Base-by-base conservation (phyloP, 345 rosid species). In the Combretum micranthum region DNA sequence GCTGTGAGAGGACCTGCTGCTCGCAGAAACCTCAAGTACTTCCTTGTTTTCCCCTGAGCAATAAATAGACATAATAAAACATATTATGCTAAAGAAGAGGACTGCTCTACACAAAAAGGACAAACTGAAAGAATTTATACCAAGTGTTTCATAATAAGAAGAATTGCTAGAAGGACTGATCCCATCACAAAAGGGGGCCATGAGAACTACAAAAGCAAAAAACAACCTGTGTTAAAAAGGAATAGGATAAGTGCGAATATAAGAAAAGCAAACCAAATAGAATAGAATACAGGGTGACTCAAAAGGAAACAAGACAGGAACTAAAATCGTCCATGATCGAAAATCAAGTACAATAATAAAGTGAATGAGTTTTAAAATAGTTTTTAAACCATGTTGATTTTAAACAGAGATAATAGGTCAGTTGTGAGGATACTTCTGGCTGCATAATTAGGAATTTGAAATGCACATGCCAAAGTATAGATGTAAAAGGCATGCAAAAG, bases 161-260 rank as follows among this genome's bases (percentile, higher is more conserved):
- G 80, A 66, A 85, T 69, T 12, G 81, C 81, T 58, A 94, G 97
- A 71, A 87, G 82, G 68, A 69, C 47, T 57, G 88, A 90, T 74
- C 99, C 99, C 97, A 90, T 81, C 61, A 90, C 79, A 76, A 94
- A 94, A 62, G 99, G 99, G 55, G 95, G 97, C 99, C 99, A 94
- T 0, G 83, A 82, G 77, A 94, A 94, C 99, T 94, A 78, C 95
- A 94, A 81, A 82, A 74, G 65, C 65, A 79, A 81, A 79, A 81
- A 42, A 80, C 50, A 67, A 70, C 77, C 79, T 74, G 80, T 68
- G 63, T 83, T 80, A 79, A 72, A 67, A 71, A 67, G 42, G 60
- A 64, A 64, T 64, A 55, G 59, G 53, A 72, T 76, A 68, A 75
- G 79, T 59, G 39, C 71, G 49, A 70, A 56, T 65, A 62, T 47